A percentile compares a stretch with the other conserved stretches of the same genome.
Conservation (phyloP, 148 eudicot genomes). For the Rhododendron williamsianum region DNA sequence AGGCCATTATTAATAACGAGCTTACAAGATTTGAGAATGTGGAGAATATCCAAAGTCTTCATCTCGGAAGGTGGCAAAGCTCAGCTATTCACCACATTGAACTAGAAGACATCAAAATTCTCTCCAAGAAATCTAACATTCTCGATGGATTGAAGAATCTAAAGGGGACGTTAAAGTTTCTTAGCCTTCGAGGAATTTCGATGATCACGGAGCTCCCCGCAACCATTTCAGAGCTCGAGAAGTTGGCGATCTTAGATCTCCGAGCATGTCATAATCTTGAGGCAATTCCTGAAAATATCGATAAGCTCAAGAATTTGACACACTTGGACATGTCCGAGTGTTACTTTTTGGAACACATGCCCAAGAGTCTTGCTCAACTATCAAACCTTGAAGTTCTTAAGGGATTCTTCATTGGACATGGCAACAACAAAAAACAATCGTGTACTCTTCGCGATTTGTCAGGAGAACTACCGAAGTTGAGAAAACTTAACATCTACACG, state of each 20-base stretch:
- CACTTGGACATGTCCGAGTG: constrained; percentile 4
- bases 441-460: too few relatives aligned
- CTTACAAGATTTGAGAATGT: constrained; percentile 24
- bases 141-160: too few relatives aligned
- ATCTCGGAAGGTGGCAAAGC: too few relatives aligned
- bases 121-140: too few relatives aligned
- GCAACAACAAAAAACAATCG: too few relatives aligned
- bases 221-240: constrained; percentile 17
- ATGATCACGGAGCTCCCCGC: constrained; percentile 15
- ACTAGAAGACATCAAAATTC: too few relatives aligned
- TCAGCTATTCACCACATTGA: too few relatives aligned
- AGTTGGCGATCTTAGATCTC: constrained; percentile 24
- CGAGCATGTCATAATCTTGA: constrained; percentile 15
- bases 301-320: constrained; percentile 28
- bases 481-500: too few relatives aligned
- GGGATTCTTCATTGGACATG: too few relatives aligned
- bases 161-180: too few relatives aligned
- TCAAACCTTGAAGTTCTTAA: too few relatives aligned
- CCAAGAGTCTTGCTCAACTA: constrained; percentile 23
- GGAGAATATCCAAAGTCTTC: constrained; percentile 15
- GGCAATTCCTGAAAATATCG: constrained; percentile 26
- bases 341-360: constrained; percentile 15
- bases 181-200: constrained; percentile 25
- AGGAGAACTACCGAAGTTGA: accelerated
- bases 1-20: not conserved